Evolutionary conservation across 805 yeast genomes (phyloP).

Genomic region (Lipomyces chichibuensis): DNA sequence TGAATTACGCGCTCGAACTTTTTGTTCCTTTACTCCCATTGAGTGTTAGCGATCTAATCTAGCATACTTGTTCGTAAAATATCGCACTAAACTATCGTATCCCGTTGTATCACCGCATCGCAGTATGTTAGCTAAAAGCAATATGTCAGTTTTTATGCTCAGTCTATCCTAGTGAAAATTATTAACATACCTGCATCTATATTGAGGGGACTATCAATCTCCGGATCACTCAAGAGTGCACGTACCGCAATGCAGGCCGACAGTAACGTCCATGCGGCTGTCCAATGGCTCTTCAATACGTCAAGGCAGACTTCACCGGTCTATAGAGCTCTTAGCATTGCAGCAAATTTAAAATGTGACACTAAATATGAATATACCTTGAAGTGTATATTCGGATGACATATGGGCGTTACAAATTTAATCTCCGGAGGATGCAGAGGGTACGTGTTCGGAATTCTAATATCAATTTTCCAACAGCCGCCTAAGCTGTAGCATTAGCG

Average conservation of each 20-base stretch:
- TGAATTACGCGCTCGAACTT: neutral
- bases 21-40: neutral
- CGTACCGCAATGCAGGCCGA: slow-evolving; percentile 46
- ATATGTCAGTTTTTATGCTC: neutral
- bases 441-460: slow-evolving; percentile 48
- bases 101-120: slow-evolving; percentile 42
- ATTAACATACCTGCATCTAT: slow-evolving; percentile 45
- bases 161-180: neutral
- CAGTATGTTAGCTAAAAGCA: slow-evolving; percentile 38
- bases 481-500: slow-evolving; percentile 51
- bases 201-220: slow-evolving; percentile 47
- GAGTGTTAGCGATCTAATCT: neutral
- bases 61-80: slow-evolving; percentile 39
- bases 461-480: slow-evolving; percentile 55
- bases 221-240: slow-evolving; percentile 46
- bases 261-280: slow-evolving; percentile 49
- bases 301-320: slow-evolving; percentile 49
- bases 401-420: slow-evolving; percentile 45
- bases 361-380: slow-evolving; percentile 32
- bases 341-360: neutral
- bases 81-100: slow-evolving; percentile 40
- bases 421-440: slow-evolving; percentile 57
- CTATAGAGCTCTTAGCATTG: slow-evolving; percentile 9
- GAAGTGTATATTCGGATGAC: slow-evolving; percentile 48
- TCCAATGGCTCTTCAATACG: slow-evolving; percentile 45